Conservation (phyloP, 257 asterid species). For the Ilex aquifolium region DNA sequence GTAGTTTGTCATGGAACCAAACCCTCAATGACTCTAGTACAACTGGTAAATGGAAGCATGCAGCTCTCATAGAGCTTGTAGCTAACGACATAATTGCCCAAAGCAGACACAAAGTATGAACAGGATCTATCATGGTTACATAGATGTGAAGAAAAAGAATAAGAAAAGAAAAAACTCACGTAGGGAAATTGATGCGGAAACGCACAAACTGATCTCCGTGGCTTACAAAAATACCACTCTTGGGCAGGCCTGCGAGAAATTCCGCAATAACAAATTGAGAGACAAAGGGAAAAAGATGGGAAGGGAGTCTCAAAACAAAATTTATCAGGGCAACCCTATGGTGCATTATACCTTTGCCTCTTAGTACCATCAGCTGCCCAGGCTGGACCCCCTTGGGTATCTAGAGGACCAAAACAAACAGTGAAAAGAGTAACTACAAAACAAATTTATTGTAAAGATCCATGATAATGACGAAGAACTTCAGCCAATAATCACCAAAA, state of each 20-base stretch:
- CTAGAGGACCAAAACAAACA: conserved; percentile 35
- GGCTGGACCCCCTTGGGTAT: conserved; percentile 94
- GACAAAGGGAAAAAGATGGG: neutral
- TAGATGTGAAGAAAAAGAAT: conserved; percentile 1
- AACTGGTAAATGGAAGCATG: no score
- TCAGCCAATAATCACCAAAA: neutral
- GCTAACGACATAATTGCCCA: no score
- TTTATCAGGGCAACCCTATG: conserved; percentile 6
- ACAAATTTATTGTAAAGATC: neutral
- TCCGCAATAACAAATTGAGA: conserved; percentile 10
- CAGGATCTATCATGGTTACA: neutral
- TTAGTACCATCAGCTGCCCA: conserved; percentile 65
- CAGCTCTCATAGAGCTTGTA: no score
- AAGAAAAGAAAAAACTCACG: conserved; percentile 46
- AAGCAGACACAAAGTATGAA: no score
- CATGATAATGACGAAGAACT: neutral
- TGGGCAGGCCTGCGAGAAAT: conserved; percentile 66
- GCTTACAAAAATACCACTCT: conserved; percentile 57
- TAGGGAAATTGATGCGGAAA: conserved; percentile 71
- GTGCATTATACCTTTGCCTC: conserved; percentile 72
- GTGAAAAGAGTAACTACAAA: neutral
- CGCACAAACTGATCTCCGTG: conserved; percentile 89
- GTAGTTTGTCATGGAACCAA: no score
- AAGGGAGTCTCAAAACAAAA: neutral
- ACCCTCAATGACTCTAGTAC: no score